These are phyloP conservation scores for Bipolaris gigantea DNA, from an alignment of 2,329 filamentous ascomycete genomes.

Conservation along the genomic window DNA sequence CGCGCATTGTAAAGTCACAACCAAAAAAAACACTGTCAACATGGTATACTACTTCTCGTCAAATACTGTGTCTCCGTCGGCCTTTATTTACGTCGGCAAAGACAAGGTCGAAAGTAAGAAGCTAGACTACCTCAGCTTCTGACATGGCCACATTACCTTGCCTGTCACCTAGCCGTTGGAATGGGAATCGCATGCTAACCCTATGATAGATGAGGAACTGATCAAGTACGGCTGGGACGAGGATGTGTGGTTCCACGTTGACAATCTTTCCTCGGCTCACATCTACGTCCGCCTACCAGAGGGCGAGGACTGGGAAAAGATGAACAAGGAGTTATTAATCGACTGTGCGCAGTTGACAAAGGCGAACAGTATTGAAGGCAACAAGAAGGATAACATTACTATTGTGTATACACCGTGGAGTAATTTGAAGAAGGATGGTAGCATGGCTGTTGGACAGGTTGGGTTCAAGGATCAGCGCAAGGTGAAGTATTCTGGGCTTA, in stretches of 20 bases:
- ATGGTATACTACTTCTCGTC: conserved; percentile 99
- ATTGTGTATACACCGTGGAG: conserved; percentile 98
- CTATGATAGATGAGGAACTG: conserved; percentile 81
- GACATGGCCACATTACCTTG: not conserved
- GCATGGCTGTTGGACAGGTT: conserved; percentile 94
- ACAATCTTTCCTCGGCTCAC: conserved; percentile 95
- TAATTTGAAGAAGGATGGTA: conserved; percentile 92
- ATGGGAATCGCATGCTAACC: not conserved
- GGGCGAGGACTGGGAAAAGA: conserved; percentile 79
- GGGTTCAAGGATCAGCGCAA: conserved; percentile 87
- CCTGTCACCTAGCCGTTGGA: not conserved
- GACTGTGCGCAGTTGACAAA: conserved; percentile 98
- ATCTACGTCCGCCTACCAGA: conserved; percentile 87
- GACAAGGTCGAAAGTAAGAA: conserved; percentile 95
- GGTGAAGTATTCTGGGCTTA: conserved; percentile 37
- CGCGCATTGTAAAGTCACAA: not conserved
- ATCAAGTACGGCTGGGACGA: conserved; percentile 94
- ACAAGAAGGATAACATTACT: conserved; percentile 98
- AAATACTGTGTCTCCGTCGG: conserved; percentile 76
- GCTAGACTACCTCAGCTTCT: not conserved
- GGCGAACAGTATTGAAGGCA: conserved; percentile 97
- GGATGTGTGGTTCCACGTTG: conserved; percentile 98
- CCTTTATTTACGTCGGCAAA: conserved; percentile 94
- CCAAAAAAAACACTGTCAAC: not conserved
- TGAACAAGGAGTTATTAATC: conserved; percentile 71